Percentiles rank a stretch among this genome's conserved stretches.
Evolutionary conservation across 2,329 filamentous ascomycete species (phyloP).

Genomic region (Xylaria multiplex): DNA sequence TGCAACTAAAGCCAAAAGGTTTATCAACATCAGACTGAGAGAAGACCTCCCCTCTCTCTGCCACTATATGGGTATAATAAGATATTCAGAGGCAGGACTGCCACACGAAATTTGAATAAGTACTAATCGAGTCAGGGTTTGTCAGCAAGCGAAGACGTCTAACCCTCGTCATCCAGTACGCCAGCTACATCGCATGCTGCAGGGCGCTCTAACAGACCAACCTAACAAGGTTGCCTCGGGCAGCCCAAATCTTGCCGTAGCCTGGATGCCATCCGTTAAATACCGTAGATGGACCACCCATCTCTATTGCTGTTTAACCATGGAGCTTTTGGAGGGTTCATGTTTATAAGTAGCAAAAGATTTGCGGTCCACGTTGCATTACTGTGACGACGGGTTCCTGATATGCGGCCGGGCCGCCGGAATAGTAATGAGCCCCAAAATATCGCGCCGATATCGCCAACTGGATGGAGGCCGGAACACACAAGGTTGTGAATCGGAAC

Average conservation of each 20-base stretch:
- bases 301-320: neutral
- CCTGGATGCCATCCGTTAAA: conserved; percentile 20
- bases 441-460: conserved; percentile 36
- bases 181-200: conserved; percentile 5
- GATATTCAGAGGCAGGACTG: neutral
- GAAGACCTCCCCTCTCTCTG: neutral
- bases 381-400: conserved; percentile 1
- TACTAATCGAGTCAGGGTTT: neutral
- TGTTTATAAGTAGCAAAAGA: conserved; percentile 24
- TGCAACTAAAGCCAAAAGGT: neutral
- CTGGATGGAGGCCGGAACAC: neutral
- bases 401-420: conserved; percentile 19
- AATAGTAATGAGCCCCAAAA: conserved; percentile 25
- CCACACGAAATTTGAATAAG: neutral
- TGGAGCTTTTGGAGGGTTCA: conserved; percentile 28
- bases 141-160: neutral
- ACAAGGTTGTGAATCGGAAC: conserved; percentile 16
- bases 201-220: conserved; percentile 1
- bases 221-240: conserved; percentile 8
- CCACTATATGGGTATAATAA: neutral
- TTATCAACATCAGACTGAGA: conserved; percentile 8
- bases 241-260: conserved; percentile 25
- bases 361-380: conserved; percentile 8
- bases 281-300: conserved; percentile 3
- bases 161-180: neutral